These are phyloP conservation scores for Pythium grandisporangium DNA, from an alignment of 352 stramenopile species.

Conservation along the genomic window DNA sequence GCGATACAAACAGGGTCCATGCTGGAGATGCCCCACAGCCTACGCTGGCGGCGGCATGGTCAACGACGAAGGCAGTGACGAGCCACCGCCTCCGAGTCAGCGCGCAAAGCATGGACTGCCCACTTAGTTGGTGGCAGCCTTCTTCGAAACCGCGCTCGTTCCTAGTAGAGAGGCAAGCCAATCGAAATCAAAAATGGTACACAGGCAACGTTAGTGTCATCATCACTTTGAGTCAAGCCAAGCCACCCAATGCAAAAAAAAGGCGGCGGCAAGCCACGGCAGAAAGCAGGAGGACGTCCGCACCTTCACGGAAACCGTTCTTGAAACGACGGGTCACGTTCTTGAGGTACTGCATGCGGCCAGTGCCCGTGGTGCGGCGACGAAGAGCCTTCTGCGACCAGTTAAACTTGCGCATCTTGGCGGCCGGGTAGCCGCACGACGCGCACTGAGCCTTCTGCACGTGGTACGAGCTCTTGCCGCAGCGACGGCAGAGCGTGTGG, in stretches of 20 bases:
- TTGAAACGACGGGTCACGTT: slow-evolving; percentile 98
- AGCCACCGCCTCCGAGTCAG: too few species aligned
- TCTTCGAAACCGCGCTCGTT: slow-evolving; percentile 78
- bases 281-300: too few species aligned
- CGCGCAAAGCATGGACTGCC: too few species aligned
- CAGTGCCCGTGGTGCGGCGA: slow-evolving; percentile 93
- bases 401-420: slow-evolving; percentile 96
- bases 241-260: too few species aligned
- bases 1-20: too few species aligned
- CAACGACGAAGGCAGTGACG: too few species aligned
- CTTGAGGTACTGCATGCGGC: slow-evolving; percentile 99
- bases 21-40: too few species aligned
- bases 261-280: too few species aligned
- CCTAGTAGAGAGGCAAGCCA: too few species aligned
- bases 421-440: slow-evolving; percentile 97
- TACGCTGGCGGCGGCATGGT: too few species aligned
- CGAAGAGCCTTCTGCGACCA: slow-evolving; percentile 94
- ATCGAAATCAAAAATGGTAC: too few species aligned
- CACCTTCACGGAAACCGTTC: slow-evolving; percentile 98
- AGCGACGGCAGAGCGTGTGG: slow-evolving; percentile 99
- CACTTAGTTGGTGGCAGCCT: slow-evolving; percentile 85
- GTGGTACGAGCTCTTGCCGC: slow-evolving; percentile 98
- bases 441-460: slow-evolving; percentile 99
- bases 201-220: not conserved
- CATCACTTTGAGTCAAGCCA: too few species aligned